Evolutionary conservation across 2,329 filamentous ascomycete species (phyloP).

Genomic region (Colletotrichum trifolii): DNA sequence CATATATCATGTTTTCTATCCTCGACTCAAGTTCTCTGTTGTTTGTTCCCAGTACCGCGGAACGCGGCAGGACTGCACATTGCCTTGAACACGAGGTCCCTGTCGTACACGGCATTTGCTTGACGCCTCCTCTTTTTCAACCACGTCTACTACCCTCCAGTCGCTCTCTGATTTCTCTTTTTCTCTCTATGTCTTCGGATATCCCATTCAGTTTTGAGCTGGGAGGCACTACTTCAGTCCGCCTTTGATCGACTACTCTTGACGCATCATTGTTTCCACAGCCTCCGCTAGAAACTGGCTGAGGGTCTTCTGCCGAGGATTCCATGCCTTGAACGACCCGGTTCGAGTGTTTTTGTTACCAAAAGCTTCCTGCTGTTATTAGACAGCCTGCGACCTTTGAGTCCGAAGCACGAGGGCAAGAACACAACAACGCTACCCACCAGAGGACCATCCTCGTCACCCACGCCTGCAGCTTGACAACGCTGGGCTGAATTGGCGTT

Average conservation of each 20-base stretch:
- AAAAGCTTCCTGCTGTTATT: slow-evolving; percentile 39
- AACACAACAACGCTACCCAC: neutral
- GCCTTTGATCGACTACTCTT: neutral
- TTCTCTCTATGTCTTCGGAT: neutral
- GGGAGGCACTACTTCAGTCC: no score
- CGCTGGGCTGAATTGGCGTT: neutral
- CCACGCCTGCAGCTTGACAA: neutral
- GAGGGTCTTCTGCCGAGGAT: neutral
- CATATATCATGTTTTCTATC: neutral
- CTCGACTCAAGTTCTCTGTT: slow-evolving; percentile 3
- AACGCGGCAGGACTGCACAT: slow-evolving; percentile 23
- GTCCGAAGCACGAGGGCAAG: slow-evolving; percentile 33
- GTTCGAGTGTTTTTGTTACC: slow-evolving; percentile 10
- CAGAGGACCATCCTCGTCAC: no score
- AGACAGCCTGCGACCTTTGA: slow-evolving; percentile 36
- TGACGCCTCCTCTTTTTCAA: neutral
- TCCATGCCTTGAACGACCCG: slow-evolving; percentile 33
- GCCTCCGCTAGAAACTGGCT: neutral
- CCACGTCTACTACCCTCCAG: neutral
- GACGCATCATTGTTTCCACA: neutral
- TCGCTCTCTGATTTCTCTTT: neutral
- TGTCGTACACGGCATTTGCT: neutral
- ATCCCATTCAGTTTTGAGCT: no score
- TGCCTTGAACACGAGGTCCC: slow-evolving; percentile 1
- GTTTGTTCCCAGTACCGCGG: slow-evolving; percentile 32